Evolutionary conservation across 371 early-diverging fungal species (phyloP), one percentile per base, ranked within the genome.

Genomic region (Mucor saturninus): DNA sequence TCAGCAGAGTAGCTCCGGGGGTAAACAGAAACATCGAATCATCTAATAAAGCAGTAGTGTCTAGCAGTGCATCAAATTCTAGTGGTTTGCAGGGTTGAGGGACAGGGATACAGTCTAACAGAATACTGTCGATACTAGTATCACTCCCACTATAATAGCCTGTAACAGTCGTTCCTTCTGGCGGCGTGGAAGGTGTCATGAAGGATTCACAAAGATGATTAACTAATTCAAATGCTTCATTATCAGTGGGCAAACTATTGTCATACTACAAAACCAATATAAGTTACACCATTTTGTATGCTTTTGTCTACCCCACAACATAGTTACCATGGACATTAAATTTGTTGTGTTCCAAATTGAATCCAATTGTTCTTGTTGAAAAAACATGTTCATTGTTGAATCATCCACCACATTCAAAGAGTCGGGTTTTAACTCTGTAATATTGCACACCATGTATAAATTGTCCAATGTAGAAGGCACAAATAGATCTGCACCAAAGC

Each of bases 401-500:
- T 10, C 2, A 4, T 35, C 15, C 2, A 10, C 28, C 15, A 4
- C n/a, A 28, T 26, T 15, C 9, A 39, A 9, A 5, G 38, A 11
- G 2, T 10, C 28, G 26, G 54, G 15, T 7, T 15, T 39, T n/a
- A 54, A 40, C 28, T 46, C 32, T 28, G 68, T 55, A 5, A 68
- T 28, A 2, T 59, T 30, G 15, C 68, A 68, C 2, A 68, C 68
- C 50, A 68, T 64, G 21, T 68, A 68, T 2, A 68, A 6, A 2
- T 64, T 49, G 14, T 56, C 52, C n/a, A 63, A 30, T 21, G 59
- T 51, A 2, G 15, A 14, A 5, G 64, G 37, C 35, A 43, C 29
- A 40, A 68, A 63, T 5, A 68, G 37, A 32, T 68, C 68, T n/a
- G 59, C 68, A 11, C 64, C 68, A 50, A 68, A 50, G 0, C 68